These are phyloP conservation scores for Mycothermus thermophilus DNA, from an alignment of 495 filamentous ascomycete species.

Conservation along the genomic window DNA sequence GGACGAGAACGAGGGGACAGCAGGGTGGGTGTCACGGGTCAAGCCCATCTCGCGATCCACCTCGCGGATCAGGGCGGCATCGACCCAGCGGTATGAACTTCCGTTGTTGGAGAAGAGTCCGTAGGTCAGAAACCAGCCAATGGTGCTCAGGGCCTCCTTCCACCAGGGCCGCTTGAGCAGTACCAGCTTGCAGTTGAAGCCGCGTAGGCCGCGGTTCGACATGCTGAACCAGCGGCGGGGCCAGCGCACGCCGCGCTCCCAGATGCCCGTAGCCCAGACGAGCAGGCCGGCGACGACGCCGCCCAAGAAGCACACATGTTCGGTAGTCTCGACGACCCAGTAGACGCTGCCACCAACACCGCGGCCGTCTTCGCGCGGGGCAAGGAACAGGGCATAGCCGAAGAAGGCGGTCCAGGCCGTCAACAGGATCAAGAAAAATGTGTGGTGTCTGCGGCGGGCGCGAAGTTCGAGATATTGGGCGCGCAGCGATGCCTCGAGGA, in stretches of 20 bases:
- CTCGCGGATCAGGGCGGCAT: conserved; percentile 37
- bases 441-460: conserved; percentile 79
- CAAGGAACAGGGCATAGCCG: conserved; percentile 72
- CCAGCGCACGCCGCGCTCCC: conserved; percentile 90
- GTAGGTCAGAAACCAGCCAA: conserved; percentile 64
- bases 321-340: conserved; percentile 79
- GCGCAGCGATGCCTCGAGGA: conserved; percentile 88
- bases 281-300: conserved; percentile 70
- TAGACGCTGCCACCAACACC: conserved; percentile 88
- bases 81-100: conserved; percentile 54
- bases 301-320: conserved; percentile 78
- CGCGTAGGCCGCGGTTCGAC: conserved; percentile 76
- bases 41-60: conserved; percentile 36
- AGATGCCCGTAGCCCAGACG: conserved; percentile 87
- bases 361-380: conserved; percentile 76
- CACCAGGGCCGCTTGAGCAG: conserved; percentile 73
- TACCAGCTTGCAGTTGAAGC: conserved; percentile 91
- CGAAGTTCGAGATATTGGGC: conserved; percentile 84
- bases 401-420: conserved; percentile 70
- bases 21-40: conserved; percentile 25
- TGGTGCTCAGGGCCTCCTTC: conserved; percentile 54
- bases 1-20: no score
- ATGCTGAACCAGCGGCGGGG: conserved; percentile 79
- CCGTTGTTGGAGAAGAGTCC: conserved; percentile 50
- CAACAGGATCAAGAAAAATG: conserved; percentile 79